Conservation (phyloP, 164 flowering plant genomes). For the Aristolochia californica region DNA sequence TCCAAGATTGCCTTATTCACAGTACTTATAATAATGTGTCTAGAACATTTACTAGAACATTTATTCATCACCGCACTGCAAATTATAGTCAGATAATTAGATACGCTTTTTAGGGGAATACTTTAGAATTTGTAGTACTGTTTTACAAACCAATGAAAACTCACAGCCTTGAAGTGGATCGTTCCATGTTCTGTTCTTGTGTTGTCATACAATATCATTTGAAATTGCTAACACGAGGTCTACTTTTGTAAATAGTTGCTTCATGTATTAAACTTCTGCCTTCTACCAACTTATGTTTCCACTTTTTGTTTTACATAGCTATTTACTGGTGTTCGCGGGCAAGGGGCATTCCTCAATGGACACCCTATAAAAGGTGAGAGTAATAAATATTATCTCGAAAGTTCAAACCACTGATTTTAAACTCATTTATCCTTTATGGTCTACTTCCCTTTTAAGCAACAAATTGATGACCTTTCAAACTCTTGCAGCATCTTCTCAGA, state of each 20-base stretch:
- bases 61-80: no score
- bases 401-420: no score
- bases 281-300: background rate
- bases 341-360: conserved; percentile 90
- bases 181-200: no score
- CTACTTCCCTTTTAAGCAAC: no score
- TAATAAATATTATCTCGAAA: conserved; percentile 2
- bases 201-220: background rate
- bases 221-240: background rate
- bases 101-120: no score
- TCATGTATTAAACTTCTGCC: background rate
- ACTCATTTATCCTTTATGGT: no score
- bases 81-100: no score
- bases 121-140: no score
- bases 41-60: no score
- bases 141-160: no score
- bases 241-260: background rate
- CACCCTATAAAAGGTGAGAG: conserved; percentile 65
- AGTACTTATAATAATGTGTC: background rate
- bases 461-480: conserved; percentile 3
- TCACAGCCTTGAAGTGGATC: no score
- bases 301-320: conserved; percentile 38
- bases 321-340: conserved; percentile 73
- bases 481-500: conserved; percentile 69
- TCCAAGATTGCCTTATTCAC: no score